phyloP scores from a whole-genome alignment of 306 rosid genomes.

The Castanea sativa region DNA sequence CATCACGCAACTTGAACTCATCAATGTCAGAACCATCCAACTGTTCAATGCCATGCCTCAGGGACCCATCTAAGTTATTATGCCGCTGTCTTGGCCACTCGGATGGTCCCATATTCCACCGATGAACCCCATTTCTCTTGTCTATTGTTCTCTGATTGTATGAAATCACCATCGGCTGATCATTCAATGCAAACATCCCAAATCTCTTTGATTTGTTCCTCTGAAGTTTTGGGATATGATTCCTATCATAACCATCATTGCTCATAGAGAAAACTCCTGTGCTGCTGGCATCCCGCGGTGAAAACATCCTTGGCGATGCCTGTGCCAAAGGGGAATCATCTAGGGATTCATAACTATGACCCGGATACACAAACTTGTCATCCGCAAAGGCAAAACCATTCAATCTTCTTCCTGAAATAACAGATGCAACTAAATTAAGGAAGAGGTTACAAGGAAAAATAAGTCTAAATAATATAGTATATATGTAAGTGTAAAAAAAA shows the following conservation, averaged over 20 bases:
- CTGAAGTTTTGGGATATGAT: constrained; percentile 41
- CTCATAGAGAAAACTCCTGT: constrained; percentile 33
- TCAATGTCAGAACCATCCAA: constrained; percentile 57
- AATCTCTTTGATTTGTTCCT: constrained; percentile 57
- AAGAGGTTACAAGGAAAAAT: background rate
- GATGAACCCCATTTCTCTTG: constrained; percentile 47
- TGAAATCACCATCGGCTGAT: constrained; percentile 30
- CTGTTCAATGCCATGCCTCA: constrained; percentile 50
- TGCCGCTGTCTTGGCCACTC: constrained; percentile 49
- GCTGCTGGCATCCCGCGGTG: constrained; percentile 53
- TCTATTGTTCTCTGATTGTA: constrained; percentile 40
- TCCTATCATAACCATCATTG: constrained; percentile 58
- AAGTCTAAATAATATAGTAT: constrained; percentile 1
- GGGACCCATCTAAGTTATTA: constrained; percentile 39
- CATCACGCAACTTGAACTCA: constrained; percentile 63
- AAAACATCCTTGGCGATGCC: constrained; percentile 62
- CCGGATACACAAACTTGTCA: constrained; percentile 54
- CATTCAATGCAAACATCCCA: constrained; percentile 40
- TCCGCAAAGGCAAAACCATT: constrained; percentile 59
- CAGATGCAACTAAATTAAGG: constrained; percentile 29
- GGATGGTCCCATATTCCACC: constrained; percentile 36
- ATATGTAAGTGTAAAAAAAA: constrained; percentile 7
- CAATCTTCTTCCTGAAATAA: constrained; percentile 71
- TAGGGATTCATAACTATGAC: constrained; percentile 61
- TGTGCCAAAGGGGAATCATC: constrained; percentile 75